Base-by-base conservation (phyloP, 164 flowering plant genomes). In the Warburgia ugandensis region DNA sequence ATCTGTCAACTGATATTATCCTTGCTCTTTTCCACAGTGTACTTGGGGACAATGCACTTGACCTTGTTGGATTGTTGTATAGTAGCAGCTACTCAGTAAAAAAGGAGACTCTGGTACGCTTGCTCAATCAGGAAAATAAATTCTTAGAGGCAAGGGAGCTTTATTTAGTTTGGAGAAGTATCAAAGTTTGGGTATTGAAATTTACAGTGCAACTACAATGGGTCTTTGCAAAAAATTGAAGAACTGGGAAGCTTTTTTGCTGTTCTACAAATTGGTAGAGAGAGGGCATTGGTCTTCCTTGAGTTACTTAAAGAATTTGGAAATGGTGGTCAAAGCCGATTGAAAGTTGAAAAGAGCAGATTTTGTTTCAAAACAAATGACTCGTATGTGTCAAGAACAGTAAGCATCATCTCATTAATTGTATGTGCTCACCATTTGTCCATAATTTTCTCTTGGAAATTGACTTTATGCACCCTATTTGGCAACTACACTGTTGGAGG, bases 231-330 rank as follows among this genome's bases (percentile, higher is more conserved):
- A 71, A 58, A 47, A 16, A 20, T 57, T 50, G 19, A 72, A 37
- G 50, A 42, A 66, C 17, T 27, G 64, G 21, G 83, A 83, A 64
- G 92, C 92, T 43, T 87, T 84, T 65, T 38, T 60, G 37, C 66
- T 87, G 44, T 87, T 67, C 68, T 67, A 67, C 52, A 77, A 78
- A 39, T 42, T 82, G 68, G 64, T 69, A 32, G 96, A 87, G 60
- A 75, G 60, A 54, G 81, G 73, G 41, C 23, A 52, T 19, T 63
- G 59, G 13, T 56, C 63, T 10, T 50, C 63, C 45, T 45, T 75
- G 60, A 41, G 53, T 23, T 77, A 84, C 61, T 45, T 71, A 14
- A 71, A 65, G 30, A 69, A 61, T 17, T 47, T 80, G 61, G 64
- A 58, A 53, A 31, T 22, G 48, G 60, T 73, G 23, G 66, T 82